A percentile compares a stretch with the other conserved stretches of the same genome.
phyloP scores from a whole-genome alignment of 1,284 basidiomycete genomes.

The Sutorius eximius region DNA sequence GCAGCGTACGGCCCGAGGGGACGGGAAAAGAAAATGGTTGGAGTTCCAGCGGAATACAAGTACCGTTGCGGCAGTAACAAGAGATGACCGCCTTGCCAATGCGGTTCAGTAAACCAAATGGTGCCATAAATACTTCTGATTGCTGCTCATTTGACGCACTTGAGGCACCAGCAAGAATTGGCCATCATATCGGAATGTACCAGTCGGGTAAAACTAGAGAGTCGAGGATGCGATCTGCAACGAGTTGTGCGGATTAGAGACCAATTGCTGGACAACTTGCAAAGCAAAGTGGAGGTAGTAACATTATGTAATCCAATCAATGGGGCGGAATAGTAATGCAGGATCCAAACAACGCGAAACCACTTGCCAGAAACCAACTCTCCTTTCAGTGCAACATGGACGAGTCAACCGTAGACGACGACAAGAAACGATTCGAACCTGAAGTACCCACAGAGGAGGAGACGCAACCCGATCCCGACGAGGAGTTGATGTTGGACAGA shows the following conservation, averaged over 20 bases:
- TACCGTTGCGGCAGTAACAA: slow-evolving; percentile 91
- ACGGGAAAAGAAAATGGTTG: too few relatives aligned
- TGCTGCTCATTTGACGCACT: slow-evolving; percentile 91
- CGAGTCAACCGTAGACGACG: slow-evolving; percentile 50
- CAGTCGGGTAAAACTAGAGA: slow-evolving; percentile 94
- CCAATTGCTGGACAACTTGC: too few relatives aligned
- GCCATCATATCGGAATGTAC: slow-evolving; percentile 80
- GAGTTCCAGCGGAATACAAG: too few relatives aligned
- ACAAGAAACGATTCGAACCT: slow-evolving; percentile 69
- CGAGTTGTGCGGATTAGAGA: too few relatives aligned
- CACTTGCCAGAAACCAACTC: not conserved
- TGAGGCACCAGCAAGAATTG: slow-evolving; percentile 85
- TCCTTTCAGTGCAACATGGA: slow-evolving; percentile 40
- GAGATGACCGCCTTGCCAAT: slow-evolving; percentile 94
- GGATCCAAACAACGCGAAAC: not conserved
- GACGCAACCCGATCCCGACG: slow-evolving; percentile 71
- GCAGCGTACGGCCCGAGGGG: slow-evolving; percentile 91
- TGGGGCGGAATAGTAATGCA: too few relatives aligned
- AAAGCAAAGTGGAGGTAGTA: too few relatives aligned
- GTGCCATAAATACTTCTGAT: slow-evolving; percentile 94
- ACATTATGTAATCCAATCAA: not conserved
- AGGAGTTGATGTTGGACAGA: slow-evolving; percentile 69
- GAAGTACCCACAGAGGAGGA: slow-evolving; percentile 53
- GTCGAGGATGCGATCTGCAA: slow-evolving; percentile 50
- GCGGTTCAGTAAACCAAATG: slow-evolving; percentile 92